Evolutionary conservation across 2,329 filamentous ascomycete species (phyloP).

Genomic region (Claviceps sp.): DNA sequence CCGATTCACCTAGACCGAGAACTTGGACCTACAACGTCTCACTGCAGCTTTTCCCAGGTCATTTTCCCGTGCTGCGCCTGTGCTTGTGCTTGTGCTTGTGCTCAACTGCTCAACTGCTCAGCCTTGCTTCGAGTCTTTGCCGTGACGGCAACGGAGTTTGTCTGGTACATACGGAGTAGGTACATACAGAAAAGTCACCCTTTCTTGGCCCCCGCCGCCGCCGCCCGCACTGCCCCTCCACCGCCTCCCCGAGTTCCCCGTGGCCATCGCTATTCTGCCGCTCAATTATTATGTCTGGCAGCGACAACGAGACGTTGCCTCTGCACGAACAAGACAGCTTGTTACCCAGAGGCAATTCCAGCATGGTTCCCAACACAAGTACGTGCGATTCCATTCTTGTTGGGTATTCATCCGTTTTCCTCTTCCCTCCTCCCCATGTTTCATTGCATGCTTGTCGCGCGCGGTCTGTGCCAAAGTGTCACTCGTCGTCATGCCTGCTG

Average conservation of each 20-base stretch:
- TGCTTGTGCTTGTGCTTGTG: too few species aligned
- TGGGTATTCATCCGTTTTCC: neutral
- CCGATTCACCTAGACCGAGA: too few species aligned
- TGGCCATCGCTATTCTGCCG: constrained; percentile 9
- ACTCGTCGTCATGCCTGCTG: neutral
- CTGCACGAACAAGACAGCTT: constrained; percentile 16
- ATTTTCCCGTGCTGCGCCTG: too few species aligned
- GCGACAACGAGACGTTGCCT: constrained; percentile 20
- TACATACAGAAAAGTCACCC: too few species aligned
- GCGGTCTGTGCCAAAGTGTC: neutral
- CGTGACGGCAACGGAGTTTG: too few species aligned
- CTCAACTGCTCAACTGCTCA: too few species aligned
- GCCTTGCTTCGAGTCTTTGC: too few species aligned
- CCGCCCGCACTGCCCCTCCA: neutral
- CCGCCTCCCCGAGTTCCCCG: constrained; percentile 5
- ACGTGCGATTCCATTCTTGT: constrained; percentile 6
- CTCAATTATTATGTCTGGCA: constrained; percentile 14
- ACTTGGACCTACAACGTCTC: too few species aligned
- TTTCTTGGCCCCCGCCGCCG: too few species aligned
- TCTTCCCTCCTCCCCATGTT: neutral
- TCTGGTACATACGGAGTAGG: too few species aligned
- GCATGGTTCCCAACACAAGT: constrained; percentile 23
- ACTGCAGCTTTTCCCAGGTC: too few species aligned
- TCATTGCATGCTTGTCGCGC: neutral
- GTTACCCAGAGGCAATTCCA: constrained; percentile 13